Evolutionary conservation across 805 yeast species (phyloP).

Genomic region (Blastobotrys parvus): DNA sequence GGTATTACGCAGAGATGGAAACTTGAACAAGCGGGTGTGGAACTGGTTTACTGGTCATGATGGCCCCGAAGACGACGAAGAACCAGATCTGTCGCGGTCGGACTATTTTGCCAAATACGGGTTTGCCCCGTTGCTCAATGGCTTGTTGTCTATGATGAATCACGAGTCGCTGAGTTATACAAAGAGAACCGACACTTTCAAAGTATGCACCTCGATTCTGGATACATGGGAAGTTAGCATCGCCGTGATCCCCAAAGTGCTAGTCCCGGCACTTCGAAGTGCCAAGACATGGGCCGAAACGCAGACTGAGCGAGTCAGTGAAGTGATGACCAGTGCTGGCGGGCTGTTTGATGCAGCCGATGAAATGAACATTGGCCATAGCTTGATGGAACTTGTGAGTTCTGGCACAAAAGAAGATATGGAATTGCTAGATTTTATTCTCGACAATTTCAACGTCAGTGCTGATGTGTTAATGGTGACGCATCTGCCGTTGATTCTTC

Average conservation of each 20-base stretch:
- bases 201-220: constrained; percentile 63
- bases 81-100: constrained; percentile 28
- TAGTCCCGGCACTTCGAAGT: constrained; percentile 50
- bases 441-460: constrained; percentile 58
- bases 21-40: constrained; percentile 89
- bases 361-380: constrained; percentile 68
- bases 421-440: constrained; percentile 48
- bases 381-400: constrained; percentile 38
- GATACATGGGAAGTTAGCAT: constrained; percentile 95
- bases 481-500: constrained; percentile 66
- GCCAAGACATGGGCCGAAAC: constrained; percentile 7
- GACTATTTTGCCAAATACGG: constrained; percentile 60
- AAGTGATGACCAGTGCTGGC: constrained; percentile 49
- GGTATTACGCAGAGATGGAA: constrained; percentile 81
- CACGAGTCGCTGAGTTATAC: constrained; percentile 24
- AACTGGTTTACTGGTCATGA: constrained; percentile 87
- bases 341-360: constrained; percentile 83
- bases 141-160: constrained; percentile 41
- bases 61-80: constrained; percentile 13
- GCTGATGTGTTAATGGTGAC: constrained; percentile 80
- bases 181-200: constrained; percentile 43
- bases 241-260: constrained; percentile 56
- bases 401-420: constrained; percentile 26
- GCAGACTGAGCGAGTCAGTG: constrained; percentile 27
- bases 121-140: constrained; percentile 38